Conservation (phyloP, 305 asterid genomes). For the Solanum aculeatissimum region DNA sequence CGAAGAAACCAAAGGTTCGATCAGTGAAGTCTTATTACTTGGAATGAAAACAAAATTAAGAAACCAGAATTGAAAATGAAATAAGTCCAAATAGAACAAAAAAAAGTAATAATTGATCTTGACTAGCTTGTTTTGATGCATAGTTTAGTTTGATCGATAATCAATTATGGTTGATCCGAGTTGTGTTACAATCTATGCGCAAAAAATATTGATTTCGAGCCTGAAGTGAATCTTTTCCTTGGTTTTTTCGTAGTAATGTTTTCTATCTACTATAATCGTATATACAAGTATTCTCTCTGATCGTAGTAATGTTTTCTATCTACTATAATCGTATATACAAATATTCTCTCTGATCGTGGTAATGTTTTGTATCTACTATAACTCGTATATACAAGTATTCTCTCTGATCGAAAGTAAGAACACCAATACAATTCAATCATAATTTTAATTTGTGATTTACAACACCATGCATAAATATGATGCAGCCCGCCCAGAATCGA, state of each 20-base stretch:
- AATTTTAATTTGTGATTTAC: not conserved
- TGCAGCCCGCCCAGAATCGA: not conserved
- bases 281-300: not conserved
- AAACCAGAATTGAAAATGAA: not conserved
- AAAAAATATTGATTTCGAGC: not conserved
- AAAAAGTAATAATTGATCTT: not conserved
- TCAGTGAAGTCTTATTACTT: not conserved
- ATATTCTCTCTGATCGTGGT: not conserved
- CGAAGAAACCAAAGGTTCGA: not conserved
- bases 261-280: too few species aligned
- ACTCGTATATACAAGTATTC: not conserved
- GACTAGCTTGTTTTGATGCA: not conserved
- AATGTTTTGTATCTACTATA: not conserved
- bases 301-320: not conserved
- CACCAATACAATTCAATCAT: not conserved
- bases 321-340: not conserved
- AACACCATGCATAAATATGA: not conserved
- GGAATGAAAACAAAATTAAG: not conserved
- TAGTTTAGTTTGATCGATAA: not conserved
- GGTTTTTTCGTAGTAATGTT: not conserved
- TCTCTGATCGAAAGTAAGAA: not conserved
- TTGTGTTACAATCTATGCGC: not conserved
- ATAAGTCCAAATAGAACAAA: not conserved
- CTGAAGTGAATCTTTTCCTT: not conserved
- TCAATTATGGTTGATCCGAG: not conserved